Base-by-base conservation (phyloP, 257 asterid genomes). In the Solanum bulbocastanum region DNA sequence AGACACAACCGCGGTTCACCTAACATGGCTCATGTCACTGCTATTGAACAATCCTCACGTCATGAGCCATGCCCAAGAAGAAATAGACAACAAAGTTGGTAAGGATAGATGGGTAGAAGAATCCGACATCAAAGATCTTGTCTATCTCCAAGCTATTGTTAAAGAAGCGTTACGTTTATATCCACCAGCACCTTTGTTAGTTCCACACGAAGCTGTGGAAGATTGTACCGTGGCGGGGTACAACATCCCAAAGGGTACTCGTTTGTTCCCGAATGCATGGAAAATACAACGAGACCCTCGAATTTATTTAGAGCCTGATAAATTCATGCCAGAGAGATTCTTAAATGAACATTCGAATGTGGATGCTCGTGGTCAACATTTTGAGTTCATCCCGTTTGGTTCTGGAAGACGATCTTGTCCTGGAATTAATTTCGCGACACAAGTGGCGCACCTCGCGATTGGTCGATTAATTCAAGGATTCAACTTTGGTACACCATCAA, bases 391-490 rank as follows among this genome's bases (percentile, higher is more conserved):
- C 18, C 98, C 98, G 0, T 94, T 94, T 27, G 95, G 97, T 12
- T 89, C 78, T 39, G 83, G 83, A 40, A 76, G 83, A 76, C 83
- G 83, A 5, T 76, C 83, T 76, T 76, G 83, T 40, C 98, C 98
- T 0, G 98, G 94, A 10, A 86, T 88, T 4, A 89, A 91, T 3
- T 92, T 91, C 2, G 96, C 93, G 0, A 88, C 87, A 87, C 93
- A 91, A 60, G 93, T 92, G 58, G 86, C 91, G 0, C 91, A 92
- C 22, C 85, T 93, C 49, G 87, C 92, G 3, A 27, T 93, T 74
- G 96, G 94, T 10, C 89, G 91, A 65, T 78, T 94, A 91, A 40
- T 94, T 13, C 96, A 94, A 75, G 96, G 96, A 10, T 94, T 92
- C 46, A 89, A n/a, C 7, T 39, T 40, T 76, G 22, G 58, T 76